phyloP scores from a whole-genome alignment of 805 yeast species.

The Diddensiella caesifluorescens region DNA sequence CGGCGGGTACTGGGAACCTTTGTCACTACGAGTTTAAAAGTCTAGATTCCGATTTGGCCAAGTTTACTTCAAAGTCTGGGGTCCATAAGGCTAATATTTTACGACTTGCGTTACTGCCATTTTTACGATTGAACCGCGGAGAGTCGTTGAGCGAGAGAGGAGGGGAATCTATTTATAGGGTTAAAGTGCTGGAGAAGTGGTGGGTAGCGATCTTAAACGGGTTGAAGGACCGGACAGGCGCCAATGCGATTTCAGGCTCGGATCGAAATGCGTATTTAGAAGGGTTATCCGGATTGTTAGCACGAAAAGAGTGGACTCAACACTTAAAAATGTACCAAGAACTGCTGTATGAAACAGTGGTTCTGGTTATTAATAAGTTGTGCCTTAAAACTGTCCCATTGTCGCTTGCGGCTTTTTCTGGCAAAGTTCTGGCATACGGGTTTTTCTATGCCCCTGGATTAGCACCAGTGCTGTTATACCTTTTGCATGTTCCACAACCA shows the following conservation, averaged over 20 bases:
- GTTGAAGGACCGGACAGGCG: slow-evolving; percentile 24
- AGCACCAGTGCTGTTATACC: slow-evolving; percentile 40
- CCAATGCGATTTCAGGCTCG: slow-evolving; percentile 27
- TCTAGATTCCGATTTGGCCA: slow-evolving; percentile 28
- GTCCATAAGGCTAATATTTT: slow-evolving; percentile 34
- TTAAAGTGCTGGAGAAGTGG: slow-evolving; percentile 33
- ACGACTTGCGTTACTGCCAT: slow-evolving; percentile 40
- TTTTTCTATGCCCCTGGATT: slow-evolving; percentile 52
- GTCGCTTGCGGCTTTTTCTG: slow-evolving; percentile 59
- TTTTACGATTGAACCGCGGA: slow-evolving; percentile 29
- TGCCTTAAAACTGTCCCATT: slow-evolving; percentile 47
- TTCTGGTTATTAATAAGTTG: slow-evolving; percentile 45
- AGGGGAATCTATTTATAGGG: slow-evolving; percentile 7
- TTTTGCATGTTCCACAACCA: slow-evolving; percentile 26
- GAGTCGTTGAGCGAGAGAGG: slow-evolving; percentile 23
- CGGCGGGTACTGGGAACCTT: not conserved
- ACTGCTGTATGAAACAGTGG: slow-evolving; percentile 47
- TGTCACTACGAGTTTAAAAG: slow-evolving; percentile 24
- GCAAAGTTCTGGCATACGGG: slow-evolving; percentile 63
- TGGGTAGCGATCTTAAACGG: slow-evolving; percentile 34
- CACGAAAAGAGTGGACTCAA: slow-evolving; percentile 36
- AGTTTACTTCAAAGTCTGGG: slow-evolving; percentile 29
- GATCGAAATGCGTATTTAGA: slow-evolving; percentile 38
- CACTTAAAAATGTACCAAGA: slow-evolving; percentile 18
- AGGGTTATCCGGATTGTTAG: slow-evolving; percentile 34